These are phyloP conservation scores for Colletotrichum sp. DNA, from an alignment of 2,329 filamentous ascomycete genomes.

Conservation along the genomic window DNA sequence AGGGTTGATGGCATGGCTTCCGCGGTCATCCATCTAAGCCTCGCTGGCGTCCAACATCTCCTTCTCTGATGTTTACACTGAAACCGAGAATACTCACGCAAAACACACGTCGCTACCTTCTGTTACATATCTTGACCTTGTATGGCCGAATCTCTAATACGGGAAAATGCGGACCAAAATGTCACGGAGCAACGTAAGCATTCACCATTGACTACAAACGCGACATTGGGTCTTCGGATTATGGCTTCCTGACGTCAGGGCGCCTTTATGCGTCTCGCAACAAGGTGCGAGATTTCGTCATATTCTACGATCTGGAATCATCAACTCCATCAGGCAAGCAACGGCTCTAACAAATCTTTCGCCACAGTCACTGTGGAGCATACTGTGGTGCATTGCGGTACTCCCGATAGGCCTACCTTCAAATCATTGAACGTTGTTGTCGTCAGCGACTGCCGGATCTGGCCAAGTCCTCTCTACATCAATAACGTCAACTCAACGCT, in stretches of 20 bases:
- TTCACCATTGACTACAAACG: not conserved
- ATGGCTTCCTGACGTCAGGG: not conserved
- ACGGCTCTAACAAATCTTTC: not conserved
- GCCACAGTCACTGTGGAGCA: not conserved
- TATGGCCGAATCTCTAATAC: not conserved
- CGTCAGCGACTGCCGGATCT: not conserved
- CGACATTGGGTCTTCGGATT: not conserved
- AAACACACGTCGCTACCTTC: not conserved
- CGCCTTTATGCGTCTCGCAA: not conserved
- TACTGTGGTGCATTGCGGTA: not conserved
- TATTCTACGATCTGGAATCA: not conserved
- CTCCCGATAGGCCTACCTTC: not conserved
- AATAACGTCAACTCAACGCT: not conserved
- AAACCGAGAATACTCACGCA: no score
- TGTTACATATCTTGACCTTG: fast-evolving
- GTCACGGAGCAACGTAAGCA: not conserved
- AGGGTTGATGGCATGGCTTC: no score
- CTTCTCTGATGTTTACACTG: no score
- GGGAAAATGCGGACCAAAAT: not conserved
- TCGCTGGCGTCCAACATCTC: no score
- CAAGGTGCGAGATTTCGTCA: not conserved
- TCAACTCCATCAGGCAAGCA: not conserved
- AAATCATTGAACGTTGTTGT: not conserved
- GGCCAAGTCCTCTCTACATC: not conserved
- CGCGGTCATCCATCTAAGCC: no score